These are phyloP conservation scores for Talaromyces trachyspermus DNA, from an alignment of 495 filamentous ascomycete genomes.

Conservation along the genomic window DNA sequence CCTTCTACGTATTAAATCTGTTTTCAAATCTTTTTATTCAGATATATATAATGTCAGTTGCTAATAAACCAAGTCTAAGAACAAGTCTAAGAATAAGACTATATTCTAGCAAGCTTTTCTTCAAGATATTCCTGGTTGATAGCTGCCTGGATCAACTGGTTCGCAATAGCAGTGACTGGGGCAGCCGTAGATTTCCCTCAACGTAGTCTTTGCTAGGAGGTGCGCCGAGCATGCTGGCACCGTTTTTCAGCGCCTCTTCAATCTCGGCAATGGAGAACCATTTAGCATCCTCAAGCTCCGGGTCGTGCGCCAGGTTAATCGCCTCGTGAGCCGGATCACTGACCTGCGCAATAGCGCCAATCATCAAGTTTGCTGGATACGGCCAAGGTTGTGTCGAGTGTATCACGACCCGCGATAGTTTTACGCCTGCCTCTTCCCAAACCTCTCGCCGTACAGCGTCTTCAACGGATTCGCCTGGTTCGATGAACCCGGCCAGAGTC, in stretches of 20 bases:
- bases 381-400: slow-evolving; percentile 92
- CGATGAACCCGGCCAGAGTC: slow-evolving; percentile 89
- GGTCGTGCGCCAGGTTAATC: slow-evolving; percentile 78
- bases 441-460: slow-evolving; percentile 93
- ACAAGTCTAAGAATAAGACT: no score
- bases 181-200: slow-evolving; percentile 63
- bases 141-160: slow-evolving; percentile 55
- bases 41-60: neutral
- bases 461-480: slow-evolving; percentile 90
- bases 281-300: slow-evolving; percentile 80
- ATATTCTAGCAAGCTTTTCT: slow-evolving; percentile 30
- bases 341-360: slow-evolving; percentile 79
- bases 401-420: slow-evolving; percentile 77
- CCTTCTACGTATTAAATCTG: slow-evolving; percentile 2
- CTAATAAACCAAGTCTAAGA: no score
- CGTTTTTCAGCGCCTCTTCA: slow-evolving; percentile 50
- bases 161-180: slow-evolving; percentile 75
- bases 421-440: slow-evolving; percentile 89
- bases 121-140: slow-evolving; percentile 40
- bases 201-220: slow-evolving; percentile 57
- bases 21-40: neutral
- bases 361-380: slow-evolving; percentile 88
- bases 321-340: slow-evolving; percentile 70
- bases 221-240: slow-evolving; percentile 61
- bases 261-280: slow-evolving; percentile 67